Evolutionary conservation across 2,329 filamentous ascomycete genomes (phyloP), one percentile per base, ranked within the genome.

Genomic region (Apiospora sp.): DNA sequence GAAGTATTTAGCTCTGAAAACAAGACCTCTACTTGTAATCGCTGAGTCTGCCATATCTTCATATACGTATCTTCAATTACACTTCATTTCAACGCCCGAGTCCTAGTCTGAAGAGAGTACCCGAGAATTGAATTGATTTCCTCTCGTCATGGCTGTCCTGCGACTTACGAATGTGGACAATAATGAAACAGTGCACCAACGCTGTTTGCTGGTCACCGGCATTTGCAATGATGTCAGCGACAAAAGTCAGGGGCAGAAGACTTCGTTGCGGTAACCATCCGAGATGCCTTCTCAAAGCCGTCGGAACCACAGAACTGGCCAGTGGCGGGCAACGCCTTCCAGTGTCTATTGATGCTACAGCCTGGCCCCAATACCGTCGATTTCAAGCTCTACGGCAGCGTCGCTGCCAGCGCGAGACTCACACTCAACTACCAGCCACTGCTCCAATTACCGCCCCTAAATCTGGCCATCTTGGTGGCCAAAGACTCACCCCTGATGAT

Each of bases 401-500:
- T 69, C 16, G 68, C 34, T 30, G 64, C 67, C 43, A 67, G 64
- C n/a, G 27, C 58, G 8, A 37, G 34, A 6, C n/a, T 73, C 12
- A 64, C 46, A 3, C 24, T 80, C 22, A 75, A 75, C n/a, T 92
- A 93, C 81, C 87, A 90, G 0, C 88, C 79, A 84, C 89, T 78
- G 79, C 87, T 73, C 8, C 85, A 86, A 77, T 80, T 79, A 0
- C 92, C 92, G 1, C 92, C 92, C n/a, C 85, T 94, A 2, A 91
- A 94, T 74, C 84, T 94, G 34, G 92, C 91, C 34, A 90, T 94
- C 70, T 84, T 94, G 69, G 85, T 94, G 2, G 92, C 90, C 16
- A 91, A 88, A 75, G 92, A 94, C 78, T 94, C 92, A 0, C 87
- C 90, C 1, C 89, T 89, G 30, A 90, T 90, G 4, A 93, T 90